Evolutionary conservation across 306 rosid species (phyloP).

Genomic region (Parietaria judaica): DNA sequence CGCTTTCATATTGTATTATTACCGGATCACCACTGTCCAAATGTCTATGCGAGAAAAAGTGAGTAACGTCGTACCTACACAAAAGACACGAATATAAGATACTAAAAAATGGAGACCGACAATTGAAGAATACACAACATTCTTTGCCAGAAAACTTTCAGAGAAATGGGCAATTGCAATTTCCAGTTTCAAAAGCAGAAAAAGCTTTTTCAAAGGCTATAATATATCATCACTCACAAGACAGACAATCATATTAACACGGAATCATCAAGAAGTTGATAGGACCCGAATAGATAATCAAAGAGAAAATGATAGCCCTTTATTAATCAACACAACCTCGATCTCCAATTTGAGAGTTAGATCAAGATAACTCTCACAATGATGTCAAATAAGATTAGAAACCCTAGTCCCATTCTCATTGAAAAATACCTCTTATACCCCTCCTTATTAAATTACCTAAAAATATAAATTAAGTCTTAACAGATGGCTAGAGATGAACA

Average conservation of each 20-base stretch:
- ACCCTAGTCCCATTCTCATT: too few species aligned
- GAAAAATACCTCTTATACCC: too few species aligned
- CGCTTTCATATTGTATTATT: conserved; percentile 13
- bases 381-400: too few species aligned
- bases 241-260: conserved; percentile 6
- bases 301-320: too few species aligned
- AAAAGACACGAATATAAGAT: conserved; percentile 16
- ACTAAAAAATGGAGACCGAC: background rate
- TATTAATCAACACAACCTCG: too few species aligned
- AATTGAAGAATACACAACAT: too few species aligned
- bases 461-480: background rate
- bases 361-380: too few species aligned
- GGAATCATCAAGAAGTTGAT: conserved; percentile 13
- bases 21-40: conserved; percentile 88
- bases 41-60: conserved; percentile 72
- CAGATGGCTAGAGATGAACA: conserved; percentile 21
- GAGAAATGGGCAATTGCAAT: background rate
- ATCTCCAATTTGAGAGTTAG: too few species aligned
- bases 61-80: conserved; percentile 80
- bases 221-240: background rate
- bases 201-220: background rate
- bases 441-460: too few species aligned
- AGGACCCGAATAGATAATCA: too few species aligned
- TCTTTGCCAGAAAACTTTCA: background rate
- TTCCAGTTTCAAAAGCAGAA: background rate